Conservation (phyloP, 257 asterid genomes). For the Fraxinus excelsior region DNA sequence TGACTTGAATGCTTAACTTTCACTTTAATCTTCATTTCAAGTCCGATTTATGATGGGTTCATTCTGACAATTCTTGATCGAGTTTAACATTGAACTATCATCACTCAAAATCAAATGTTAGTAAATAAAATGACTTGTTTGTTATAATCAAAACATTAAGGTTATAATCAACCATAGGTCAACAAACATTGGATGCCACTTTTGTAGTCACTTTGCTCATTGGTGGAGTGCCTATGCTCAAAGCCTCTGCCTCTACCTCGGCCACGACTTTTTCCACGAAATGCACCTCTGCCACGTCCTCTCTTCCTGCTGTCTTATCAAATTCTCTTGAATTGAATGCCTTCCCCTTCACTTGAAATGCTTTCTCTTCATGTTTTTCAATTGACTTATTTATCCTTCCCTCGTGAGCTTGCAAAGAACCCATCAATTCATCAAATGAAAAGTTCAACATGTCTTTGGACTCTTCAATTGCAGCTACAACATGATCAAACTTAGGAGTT, state of each 20-base stretch:
- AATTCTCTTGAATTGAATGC: not conserved
- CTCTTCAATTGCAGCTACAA: conserved; percentile 8
- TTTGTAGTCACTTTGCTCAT: not conserved
- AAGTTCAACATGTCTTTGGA: not conserved
- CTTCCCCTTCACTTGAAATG: not conserved
- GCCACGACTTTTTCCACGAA: not conserved
- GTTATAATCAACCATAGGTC: too few species aligned
- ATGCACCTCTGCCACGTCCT: not conserved
- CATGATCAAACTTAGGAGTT: conserved; percentile 7
- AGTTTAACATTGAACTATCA: too few species aligned
- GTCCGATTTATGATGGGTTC: too few species aligned
- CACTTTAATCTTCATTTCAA: too few species aligned
- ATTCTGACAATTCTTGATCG: too few species aligned
- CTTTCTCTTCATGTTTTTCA: not conserved
- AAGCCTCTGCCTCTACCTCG: not conserved
- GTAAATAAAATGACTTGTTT: too few species aligned
- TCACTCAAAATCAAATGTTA: too few species aligned
- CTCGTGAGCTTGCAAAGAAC: conserved; percentile 17
- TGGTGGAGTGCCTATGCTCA: not conserved
- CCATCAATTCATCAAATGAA: conserved; percentile 22
- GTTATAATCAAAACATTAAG: too few species aligned
- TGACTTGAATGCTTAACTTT: too few species aligned
- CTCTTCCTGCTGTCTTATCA: not conserved
- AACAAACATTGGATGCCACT: conserved; percentile 11
- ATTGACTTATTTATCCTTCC: not conserved